Evolutionary conservation across 1,284 basidiomycete species (phyloP).

Genomic region (Wallemia ichthyophaga): DNA sequence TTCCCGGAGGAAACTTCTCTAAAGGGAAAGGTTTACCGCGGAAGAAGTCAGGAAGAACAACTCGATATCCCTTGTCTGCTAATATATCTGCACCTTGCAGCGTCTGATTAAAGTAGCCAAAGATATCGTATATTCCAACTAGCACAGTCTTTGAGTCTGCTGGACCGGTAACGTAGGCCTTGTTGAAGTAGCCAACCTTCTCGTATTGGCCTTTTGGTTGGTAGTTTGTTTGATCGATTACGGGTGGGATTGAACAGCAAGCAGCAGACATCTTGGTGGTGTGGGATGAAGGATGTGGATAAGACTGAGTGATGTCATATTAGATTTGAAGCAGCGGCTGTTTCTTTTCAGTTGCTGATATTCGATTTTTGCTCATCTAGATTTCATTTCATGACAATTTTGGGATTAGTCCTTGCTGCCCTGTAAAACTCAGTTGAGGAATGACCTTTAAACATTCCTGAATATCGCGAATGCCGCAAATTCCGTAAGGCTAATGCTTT

Average conservation of each 20-base stretch:
- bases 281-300: not conserved
- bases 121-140: constrained; percentile 32
- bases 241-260: constrained; percentile 21
- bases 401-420: too few species aligned
- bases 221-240: constrained; percentile 21
- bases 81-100: constrained; percentile 27
- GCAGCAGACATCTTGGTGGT: not conserved
- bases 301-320: not conserved
- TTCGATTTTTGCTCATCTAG: too few species aligned
- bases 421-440: too few species aligned
- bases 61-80: constrained; percentile 22
- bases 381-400: too few species aligned
- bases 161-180: constrained; percentile 26
- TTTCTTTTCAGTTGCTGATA: too few species aligned
- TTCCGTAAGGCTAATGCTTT: too few species aligned
- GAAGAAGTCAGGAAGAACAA: constrained; percentile 37
- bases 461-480: too few species aligned
- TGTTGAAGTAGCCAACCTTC: constrained; percentile 17
- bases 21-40: constrained; percentile 23
- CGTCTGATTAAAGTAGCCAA: constrained; percentile 20
- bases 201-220: constrained; percentile 23
- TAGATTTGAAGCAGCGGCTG: too few species aligned
- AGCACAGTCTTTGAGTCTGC: constrained; percentile 23
- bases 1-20: constrained; percentile 25
- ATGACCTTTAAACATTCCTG: too few species aligned